Evolutionary conservation across 2,329 filamentous ascomycete species (phyloP).

Genomic region (Diaporthe helianthi): DNA sequence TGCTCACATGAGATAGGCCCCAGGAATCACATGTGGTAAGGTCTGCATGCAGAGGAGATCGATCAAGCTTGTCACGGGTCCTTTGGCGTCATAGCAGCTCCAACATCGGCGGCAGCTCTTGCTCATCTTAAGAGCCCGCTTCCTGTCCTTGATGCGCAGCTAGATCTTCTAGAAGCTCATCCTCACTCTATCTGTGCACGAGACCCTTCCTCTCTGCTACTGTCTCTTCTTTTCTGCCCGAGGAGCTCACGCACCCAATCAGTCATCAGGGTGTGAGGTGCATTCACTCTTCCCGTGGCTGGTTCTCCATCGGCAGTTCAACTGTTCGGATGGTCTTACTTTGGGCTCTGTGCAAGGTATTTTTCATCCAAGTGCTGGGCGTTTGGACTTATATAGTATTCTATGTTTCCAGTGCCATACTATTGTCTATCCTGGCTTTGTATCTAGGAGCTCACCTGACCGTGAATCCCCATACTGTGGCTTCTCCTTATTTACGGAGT

Average conservation of each 20-base stretch:
- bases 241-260: neutral
- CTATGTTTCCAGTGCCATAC: neutral
- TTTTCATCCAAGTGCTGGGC: neutral
- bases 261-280: neutral
- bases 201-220: neutral
- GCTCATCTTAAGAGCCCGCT: neutral
- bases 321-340: neutral
- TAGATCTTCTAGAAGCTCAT: neutral
- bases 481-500: conserved; percentile 24
- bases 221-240: neutral
- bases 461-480: neutral
- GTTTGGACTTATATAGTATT: neutral
- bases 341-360: neutral
- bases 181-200: neutral
- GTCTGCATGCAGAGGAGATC: neutral
- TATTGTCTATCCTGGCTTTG: neutral
- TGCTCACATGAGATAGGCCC: neutral
- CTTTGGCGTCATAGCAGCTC: neutral
- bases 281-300: neutral
- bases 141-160: neutral
- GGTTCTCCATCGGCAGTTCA: conserved; percentile 12
- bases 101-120: neutral
- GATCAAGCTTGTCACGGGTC: neutral
- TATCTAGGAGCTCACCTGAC: neutral
- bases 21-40: neutral